These are phyloP conservation scores for Monosporascus sp. DNA, from an alignment of 2,329 filamentous ascomycete genomes.

Conservation along the genomic window DNA sequence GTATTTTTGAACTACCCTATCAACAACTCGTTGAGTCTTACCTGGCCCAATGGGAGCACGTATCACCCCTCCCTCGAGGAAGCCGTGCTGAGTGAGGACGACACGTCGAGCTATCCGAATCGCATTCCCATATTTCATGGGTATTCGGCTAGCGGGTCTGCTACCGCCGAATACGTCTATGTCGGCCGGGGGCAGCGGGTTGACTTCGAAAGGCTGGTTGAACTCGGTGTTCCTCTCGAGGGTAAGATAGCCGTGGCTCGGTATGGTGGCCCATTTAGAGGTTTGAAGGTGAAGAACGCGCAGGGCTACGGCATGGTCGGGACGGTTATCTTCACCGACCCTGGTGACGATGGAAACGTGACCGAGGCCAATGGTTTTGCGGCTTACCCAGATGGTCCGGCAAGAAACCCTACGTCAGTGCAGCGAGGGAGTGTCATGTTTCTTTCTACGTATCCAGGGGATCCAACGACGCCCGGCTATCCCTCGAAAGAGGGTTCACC, in stretches of 20 bases:
- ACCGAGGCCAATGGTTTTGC: constrained; percentile 70
- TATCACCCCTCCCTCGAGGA: constrained; percentile 67
- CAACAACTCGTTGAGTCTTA: constrained; percentile 43
- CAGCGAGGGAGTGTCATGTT: constrained; percentile 75
- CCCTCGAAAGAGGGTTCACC: constrained; percentile 68
- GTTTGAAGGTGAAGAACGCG: constrained; percentile 77
- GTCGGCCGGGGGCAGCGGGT: constrained; percentile 70
- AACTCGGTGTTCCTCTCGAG: constrained; percentile 61
- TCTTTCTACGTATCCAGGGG: constrained; percentile 52
- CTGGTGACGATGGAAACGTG: constrained; percentile 67
- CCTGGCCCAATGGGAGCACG: constrained; percentile 36
- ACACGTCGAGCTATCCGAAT: constrained; percentile 62
- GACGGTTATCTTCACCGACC: constrained; percentile 66
- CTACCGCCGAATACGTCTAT: constrained; percentile 69
- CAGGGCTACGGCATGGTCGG: constrained; percentile 73
- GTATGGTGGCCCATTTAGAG: constrained; percentile 73
- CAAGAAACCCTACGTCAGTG: constrained; percentile 69
- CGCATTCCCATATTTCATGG: constrained; percentile 76
- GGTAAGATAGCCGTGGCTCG: constrained; percentile 76
- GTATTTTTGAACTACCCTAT: constrained; percentile 44
- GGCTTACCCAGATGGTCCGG: constrained; percentile 70
- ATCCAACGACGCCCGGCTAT: constrained; percentile 80
- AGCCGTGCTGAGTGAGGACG: constrained; percentile 66
- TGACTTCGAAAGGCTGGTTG: constrained; percentile 67
- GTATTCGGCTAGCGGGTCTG: constrained; percentile 74